Evolutionary conservation across 768 basidiomycete species (phyloP).

Genomic region (Sarcodon sp.): DNA sequence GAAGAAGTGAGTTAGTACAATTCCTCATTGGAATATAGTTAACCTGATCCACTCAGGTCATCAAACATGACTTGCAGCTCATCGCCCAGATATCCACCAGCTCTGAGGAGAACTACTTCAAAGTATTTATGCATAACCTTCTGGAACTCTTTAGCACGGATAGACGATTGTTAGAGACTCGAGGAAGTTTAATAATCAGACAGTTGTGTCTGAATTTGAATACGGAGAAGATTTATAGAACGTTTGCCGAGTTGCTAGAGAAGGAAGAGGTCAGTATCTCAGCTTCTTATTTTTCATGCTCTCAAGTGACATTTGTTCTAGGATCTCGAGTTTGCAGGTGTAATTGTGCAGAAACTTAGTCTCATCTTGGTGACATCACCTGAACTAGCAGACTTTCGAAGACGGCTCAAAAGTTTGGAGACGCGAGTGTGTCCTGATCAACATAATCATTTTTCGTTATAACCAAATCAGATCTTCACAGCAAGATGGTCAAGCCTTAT

Average conservation of each 20-base stretch:
- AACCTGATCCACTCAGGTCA: slow-evolving; percentile 42
- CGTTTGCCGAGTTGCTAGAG: slow-evolving; percentile 94
- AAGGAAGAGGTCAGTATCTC: slow-evolving; percentile 74
- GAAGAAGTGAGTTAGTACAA: slow-evolving; percentile 54
- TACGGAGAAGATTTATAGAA: slow-evolving; percentile 89
- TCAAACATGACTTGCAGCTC: slow-evolving; percentile 92
- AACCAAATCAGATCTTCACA: slow-evolving; percentile 11
- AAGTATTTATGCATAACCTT: slow-evolving; percentile 89
- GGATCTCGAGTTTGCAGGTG: slow-evolving; percentile 97
- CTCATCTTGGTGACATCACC: slow-evolving; percentile 94
- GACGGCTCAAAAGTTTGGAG: slow-evolving; percentile 85
- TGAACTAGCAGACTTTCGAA: slow-evolving; percentile 90
- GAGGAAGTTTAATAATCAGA: slow-evolving; percentile 92
- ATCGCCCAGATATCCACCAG: slow-evolving; percentile 94
- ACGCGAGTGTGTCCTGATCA: slow-evolving; percentile 53
- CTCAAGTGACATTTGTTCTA: slow-evolving; percentile 15
- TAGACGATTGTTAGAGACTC: slow-evolving; percentile 72
- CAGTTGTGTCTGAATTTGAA: slow-evolving; percentile 91
- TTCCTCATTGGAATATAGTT: neutral
- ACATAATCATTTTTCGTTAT: neutral
- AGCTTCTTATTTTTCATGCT: neutral
- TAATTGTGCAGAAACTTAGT: slow-evolving; percentile 95
- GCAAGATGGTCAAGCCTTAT: slow-evolving; percentile 95
- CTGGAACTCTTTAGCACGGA: slow-evolving; percentile 94
- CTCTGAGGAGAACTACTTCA: slow-evolving; percentile 94